Percentiles rank a stretch among this genome's conserved stretches.
These are phyloP conservation scores for Lathyrus oleraceus DNA, from an alignment of 306 rosid species.

Conservation along the genomic window DNA sequence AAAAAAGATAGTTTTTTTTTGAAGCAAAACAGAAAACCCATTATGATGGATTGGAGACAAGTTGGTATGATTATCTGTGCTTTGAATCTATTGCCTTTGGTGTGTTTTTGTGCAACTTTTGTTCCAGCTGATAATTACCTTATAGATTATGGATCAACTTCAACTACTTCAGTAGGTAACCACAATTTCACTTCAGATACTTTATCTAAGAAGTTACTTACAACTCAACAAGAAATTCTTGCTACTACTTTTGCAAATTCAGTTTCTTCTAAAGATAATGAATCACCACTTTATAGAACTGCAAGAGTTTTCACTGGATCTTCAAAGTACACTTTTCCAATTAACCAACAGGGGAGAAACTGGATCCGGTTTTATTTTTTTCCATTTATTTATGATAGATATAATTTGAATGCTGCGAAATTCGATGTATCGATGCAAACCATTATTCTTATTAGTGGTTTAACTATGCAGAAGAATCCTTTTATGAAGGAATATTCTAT, in stretches of 20 bases:
- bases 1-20: slow-evolving; percentile 13
- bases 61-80: slow-evolving; percentile 41
- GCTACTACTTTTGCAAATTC: too few relatives aligned
- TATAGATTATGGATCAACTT: too few relatives aligned
- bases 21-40: not conserved
- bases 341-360: slow-evolving; percentile 62
- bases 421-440: slow-evolving; percentile 60
- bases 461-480: slow-evolving; percentile 40
- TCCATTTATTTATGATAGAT: slow-evolving; percentile 48
- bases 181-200: too few relatives aligned
- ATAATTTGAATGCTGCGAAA: slow-evolving; percentile 55
- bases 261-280: too few relatives aligned
- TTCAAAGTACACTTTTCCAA: slow-evolving; percentile 66
- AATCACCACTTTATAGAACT: too few relatives aligned
- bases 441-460: slow-evolving; percentile 50
- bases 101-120: too few relatives aligned
- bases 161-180: too few relatives aligned
- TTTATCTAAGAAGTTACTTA: too few relatives aligned
- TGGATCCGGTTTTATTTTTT: slow-evolving; percentile 93
- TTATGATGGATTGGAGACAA: slow-evolving; percentile 47
- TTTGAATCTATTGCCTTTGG: too few relatives aligned
- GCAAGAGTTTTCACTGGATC: too few relatives aligned
- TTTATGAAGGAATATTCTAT: slow-evolving; percentile 62
- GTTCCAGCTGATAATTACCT: too few relatives aligned
- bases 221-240: too few relatives aligned